Conservation (phyloP, 2,329 filamentous ascomycete genomes). For the Xylariaceae sp. region DNA sequence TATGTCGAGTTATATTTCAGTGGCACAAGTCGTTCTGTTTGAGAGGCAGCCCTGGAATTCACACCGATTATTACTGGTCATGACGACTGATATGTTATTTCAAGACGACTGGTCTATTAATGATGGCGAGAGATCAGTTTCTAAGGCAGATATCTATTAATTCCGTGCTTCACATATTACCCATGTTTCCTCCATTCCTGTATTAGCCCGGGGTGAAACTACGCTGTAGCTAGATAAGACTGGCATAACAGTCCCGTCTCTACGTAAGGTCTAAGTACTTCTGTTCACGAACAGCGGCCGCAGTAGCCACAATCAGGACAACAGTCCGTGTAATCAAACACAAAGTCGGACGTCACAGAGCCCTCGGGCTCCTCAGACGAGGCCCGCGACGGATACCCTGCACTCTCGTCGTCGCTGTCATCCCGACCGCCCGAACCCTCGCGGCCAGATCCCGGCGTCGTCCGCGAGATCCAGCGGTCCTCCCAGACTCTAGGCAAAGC, state of each 20-base stretch:
- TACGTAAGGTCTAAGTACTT: too few species aligned
- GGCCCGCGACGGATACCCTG: constrained; percentile 14
- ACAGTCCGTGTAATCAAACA: constrained; percentile 24
- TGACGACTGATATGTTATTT: too few species aligned
- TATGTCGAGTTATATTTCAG: too few species aligned
- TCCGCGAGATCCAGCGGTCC: constrained; percentile 15
- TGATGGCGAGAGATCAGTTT: background rate
- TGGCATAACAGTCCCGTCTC: too few species aligned
- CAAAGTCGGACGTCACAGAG: background rate
- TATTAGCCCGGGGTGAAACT: background rate
- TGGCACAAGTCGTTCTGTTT: too few species aligned
- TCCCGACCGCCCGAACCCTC: constrained; percentile 1
- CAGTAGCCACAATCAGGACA: constrained; percentile 23
- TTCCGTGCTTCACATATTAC: background rate
- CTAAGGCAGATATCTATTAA: background rate
- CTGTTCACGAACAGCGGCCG: constrained; percentile 18
- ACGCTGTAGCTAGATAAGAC: background rate
- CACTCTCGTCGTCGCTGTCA: constrained; percentile 15
- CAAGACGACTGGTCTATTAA: too few species aligned
- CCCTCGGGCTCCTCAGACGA: constrained; percentile 3
- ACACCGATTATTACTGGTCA: too few species aligned
- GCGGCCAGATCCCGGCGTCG: background rate
- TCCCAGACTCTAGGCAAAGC: constrained; percentile 23
- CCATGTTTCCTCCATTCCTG: background rate
- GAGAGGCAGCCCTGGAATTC: too few species aligned